A percentile compares a stretch with the other conserved stretches of the same genome.
These are phyloP conservation scores for Ceratobasidium sp. DNA, from an alignment of 1,284 basidiomycete species.

Conservation along the genomic window DNA sequence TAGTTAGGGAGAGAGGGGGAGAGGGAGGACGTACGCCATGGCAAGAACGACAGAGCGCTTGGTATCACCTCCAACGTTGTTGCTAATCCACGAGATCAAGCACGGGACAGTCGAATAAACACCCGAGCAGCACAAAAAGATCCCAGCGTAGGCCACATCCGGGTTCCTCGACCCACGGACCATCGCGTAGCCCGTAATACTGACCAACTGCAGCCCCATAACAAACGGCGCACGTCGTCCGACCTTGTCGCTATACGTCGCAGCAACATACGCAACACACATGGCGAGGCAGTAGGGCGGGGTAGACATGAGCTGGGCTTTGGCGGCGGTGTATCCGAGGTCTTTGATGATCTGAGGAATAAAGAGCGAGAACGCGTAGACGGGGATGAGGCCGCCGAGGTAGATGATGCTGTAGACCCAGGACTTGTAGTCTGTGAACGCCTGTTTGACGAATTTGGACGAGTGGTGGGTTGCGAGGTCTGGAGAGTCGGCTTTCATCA, in stretches of 20 bases:
- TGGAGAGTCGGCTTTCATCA: conserved; percentile 40
- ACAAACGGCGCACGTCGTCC: conserved; percentile 46
- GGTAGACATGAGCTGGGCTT: conserved; percentile 77
- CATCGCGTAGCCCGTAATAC: conserved; percentile 45
- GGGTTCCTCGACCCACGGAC: conserved; percentile 43
- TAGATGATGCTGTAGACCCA: conserved; percentile 62
- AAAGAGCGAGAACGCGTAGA: conserved; percentile 70
- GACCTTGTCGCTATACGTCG: conserved; percentile 45
- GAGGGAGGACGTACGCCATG: conserved; percentile 55
- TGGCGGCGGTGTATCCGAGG: conserved; percentile 71
- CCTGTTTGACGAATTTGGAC: conserved; percentile 49
- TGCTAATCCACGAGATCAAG: conserved; percentile 66
- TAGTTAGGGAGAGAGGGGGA: background rate
- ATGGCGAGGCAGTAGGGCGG: conserved; percentile 64
- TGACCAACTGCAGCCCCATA: conserved; percentile 26
- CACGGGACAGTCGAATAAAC: conserved; percentile 51
- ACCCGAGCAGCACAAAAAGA: conserved; percentile 56
- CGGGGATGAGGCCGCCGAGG: conserved; percentile 62
- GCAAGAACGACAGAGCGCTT: conserved; percentile 65
- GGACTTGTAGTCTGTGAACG: conserved; percentile 54
- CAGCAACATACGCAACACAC: conserved; percentile 50
- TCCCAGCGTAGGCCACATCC: conserved; percentile 62
- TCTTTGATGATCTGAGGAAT: conserved; percentile 62
- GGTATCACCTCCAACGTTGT: conserved; percentile 66
- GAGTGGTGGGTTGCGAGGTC: conserved; percentile 43